Percentiles rank a stretch among this genome's conserved stretches.
These are phyloP conservation scores for Mucor racemosus DNA, from an alignment of 371 early-diverging fungal species.

Conservation along the genomic window DNA sequence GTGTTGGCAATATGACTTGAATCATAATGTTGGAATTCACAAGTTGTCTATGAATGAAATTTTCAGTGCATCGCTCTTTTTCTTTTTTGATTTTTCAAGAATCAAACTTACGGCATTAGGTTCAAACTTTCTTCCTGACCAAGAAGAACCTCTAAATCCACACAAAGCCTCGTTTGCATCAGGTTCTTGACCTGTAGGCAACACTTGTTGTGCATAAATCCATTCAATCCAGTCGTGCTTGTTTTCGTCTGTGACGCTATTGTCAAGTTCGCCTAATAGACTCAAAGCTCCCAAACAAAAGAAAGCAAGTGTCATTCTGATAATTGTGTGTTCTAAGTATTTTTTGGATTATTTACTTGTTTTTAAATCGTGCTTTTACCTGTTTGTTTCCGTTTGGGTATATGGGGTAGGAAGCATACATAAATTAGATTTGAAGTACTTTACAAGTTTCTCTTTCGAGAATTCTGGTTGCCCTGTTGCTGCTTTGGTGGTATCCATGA, in stretches of 20 bases:
- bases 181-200: conserved; percentile 34
- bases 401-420: conserved; percentile 77
- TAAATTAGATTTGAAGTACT: conserved; percentile 77
- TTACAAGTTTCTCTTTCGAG: conserved; percentile 57
- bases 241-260: conserved; percentile 51
- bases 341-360: background rate
- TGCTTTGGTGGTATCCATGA: background rate
- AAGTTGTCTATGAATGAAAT: conserved; percentile 20
- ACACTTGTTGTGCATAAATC: conserved; percentile 94
- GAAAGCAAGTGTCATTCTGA: conserved; percentile 85
- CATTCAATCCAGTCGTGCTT: conserved; percentile 86
- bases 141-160: conserved; percentile 76
- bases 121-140: conserved; percentile 63
- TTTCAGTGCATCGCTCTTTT: background rate
- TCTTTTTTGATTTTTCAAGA: background rate
- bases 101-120: conserved; percentile 50
- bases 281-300: conserved; percentile 85
- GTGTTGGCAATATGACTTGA: conserved; percentile 88
- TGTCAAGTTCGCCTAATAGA: conserved; percentile 72
- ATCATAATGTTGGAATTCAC: conserved; percentile 51
- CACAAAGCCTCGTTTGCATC: conserved; percentile 48
- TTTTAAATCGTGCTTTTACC: conserved; percentile 47
- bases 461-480: background rate
- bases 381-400: conserved; percentile 76
- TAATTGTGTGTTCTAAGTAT: background rate